Percentiles rank a stretch among this genome's conserved stretches.
Conservation (phyloP, 2,329 filamentous ascomycete species). For the Fusarium sp. region DNA sequence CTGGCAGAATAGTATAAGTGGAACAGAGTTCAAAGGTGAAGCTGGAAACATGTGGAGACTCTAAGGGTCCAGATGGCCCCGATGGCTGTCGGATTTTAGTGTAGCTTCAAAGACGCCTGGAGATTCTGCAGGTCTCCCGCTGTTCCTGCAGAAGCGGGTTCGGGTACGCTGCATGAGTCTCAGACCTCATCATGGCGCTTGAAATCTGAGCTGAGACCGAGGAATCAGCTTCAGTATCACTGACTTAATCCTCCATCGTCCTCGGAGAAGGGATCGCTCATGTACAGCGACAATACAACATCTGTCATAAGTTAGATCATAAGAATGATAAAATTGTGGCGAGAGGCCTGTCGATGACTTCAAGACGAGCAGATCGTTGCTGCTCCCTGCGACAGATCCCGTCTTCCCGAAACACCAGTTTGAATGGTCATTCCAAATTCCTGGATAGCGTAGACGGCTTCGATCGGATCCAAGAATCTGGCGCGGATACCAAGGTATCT, state of each 20-base stretch:
- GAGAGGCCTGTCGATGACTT: background rate
- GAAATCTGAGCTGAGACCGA: slow-evolving; percentile 9
- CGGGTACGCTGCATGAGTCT: slow-evolving; percentile 14
- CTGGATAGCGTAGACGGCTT: background rate
- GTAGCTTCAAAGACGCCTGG: slow-evolving; percentile 8
- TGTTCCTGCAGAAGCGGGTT: slow-evolving; percentile 29
- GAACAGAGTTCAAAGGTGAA: slow-evolving; percentile 13
- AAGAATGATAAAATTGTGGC: background rate
- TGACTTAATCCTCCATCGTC: background rate
- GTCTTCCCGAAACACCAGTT: slow-evolving; percentile 25
- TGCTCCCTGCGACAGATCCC: slow-evolving; percentile 7
- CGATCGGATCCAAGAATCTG: slow-evolving; percentile 7
- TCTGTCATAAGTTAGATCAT: background rate
- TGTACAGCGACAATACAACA: background rate
- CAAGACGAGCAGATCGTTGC: slow-evolving; percentile 8
- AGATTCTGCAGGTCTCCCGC: slow-evolving; percentile 23
- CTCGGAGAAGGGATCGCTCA: background rate
- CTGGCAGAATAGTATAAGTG: slow-evolving; percentile 9
- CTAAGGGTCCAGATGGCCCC: slow-evolving; percentile 32
- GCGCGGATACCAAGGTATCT: slow-evolving; percentile 5
- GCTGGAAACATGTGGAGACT: slow-evolving; percentile 25
- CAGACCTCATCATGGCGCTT: background rate
- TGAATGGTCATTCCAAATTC: slow-evolving; percentile 32
- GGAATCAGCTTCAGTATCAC: background rate
- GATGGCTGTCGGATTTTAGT: slow-evolving; percentile 24